These are phyloP conservation scores for Vitis hybrid DNA, from an alignment of 177 flowering plant species.

Conservation along the genomic window DNA sequence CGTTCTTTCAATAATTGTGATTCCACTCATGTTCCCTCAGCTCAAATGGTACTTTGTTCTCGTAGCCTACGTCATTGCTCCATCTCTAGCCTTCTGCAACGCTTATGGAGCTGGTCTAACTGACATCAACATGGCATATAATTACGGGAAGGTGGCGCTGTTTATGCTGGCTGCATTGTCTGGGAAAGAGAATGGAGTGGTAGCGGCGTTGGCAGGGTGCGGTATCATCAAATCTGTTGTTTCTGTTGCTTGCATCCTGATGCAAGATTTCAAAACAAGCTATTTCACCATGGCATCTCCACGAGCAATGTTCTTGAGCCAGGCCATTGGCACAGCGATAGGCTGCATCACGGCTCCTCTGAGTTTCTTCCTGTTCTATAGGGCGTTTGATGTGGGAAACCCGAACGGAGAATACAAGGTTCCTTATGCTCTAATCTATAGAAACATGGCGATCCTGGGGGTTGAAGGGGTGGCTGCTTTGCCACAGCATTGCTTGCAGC, in stretches of 20 bases:
- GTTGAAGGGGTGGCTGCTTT: slow-evolving; percentile 87
- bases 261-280: slow-evolving; percentile 83
- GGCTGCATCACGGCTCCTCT: slow-evolving; percentile 69
- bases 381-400: slow-evolving; percentile 86
- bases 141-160: slow-evolving; percentile 79
- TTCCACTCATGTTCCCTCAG: slow-evolving; percentile 70
- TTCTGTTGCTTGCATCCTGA: slow-evolving; percentile 56
- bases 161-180: slow-evolving; percentile 60
- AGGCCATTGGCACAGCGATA: slow-evolving; percentile 63
- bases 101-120: slow-evolving; percentile 88
- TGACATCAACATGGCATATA: slow-evolving; percentile 77
- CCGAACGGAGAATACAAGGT: slow-evolving; percentile 89
- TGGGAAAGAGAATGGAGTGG: slow-evolving; percentile 60
- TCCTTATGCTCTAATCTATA: slow-evolving; percentile 77
- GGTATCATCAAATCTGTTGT: slow-evolving; percentile 71
- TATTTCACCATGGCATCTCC: slow-evolving; percentile 72
- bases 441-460: slow-evolving; percentile 87
- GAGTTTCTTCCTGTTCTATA: slow-evolving; percentile 76
- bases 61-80: slow-evolving; percentile 68
- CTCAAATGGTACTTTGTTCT: slow-evolving; percentile 76
- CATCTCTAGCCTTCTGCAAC: slow-evolving; percentile 75
- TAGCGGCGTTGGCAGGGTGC: slow-evolving; percentile 68
- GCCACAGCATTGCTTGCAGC: slow-evolving; percentile 78
- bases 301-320: slow-evolving; percentile 71
- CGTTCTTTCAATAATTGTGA: slow-evolving; percentile 37